Evolutionary conservation across 139 green algal species (phyloP).

Genomic region (Ulvella scutata): DNA sequence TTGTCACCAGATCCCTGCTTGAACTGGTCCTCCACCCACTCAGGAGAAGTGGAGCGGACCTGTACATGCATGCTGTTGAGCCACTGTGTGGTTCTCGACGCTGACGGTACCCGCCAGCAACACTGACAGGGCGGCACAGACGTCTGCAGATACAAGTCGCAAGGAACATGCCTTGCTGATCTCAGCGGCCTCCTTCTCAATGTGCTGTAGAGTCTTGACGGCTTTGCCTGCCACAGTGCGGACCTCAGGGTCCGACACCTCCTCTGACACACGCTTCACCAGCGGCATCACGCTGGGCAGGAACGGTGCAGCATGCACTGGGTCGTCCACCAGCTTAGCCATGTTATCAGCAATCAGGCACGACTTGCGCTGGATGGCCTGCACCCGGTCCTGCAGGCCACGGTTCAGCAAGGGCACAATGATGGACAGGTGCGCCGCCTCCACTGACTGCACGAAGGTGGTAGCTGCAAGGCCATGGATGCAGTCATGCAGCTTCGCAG

Average conservation of each 20-base stretch:
- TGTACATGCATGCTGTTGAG: not conserved
- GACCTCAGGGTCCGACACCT: slow-evolving; percentile 83
- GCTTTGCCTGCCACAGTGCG: slow-evolving; percentile 44
- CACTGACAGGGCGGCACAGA: not conserved
- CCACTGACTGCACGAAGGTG: slow-evolving; percentile 72
- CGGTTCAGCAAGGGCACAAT: slow-evolving; percentile 76
- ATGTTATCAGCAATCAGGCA: slow-evolving; percentile 85
- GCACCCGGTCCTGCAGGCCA: slow-evolving; percentile 66
- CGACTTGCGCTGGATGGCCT: slow-evolving; percentile 79
- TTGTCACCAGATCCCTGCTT: not conserved
- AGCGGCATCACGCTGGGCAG: slow-evolving; percentile 60
- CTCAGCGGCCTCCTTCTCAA: slow-evolving; percentile 26
- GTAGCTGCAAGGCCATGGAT: slow-evolving; percentile 82
- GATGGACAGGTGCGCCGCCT: slow-evolving; percentile 46
- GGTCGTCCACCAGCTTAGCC: slow-evolving; percentile 82
- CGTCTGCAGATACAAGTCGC: not conserved
- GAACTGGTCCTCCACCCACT: slow-evolving; percentile 3
- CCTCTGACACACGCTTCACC: slow-evolving; percentile 49
- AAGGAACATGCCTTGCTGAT: not conserved
- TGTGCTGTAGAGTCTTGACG: slow-evolving; percentile 31
- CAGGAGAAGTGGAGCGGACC: not conserved
- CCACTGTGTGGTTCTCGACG: not conserved
- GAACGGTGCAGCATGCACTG: slow-evolving; percentile 66
- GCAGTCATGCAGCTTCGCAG: slow-evolving; percentile 53
- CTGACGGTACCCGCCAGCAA: not conserved